phyloP scores from a whole-genome alignment of 148 eudicot genomes.

The Chenopodium formosanum region DNA sequence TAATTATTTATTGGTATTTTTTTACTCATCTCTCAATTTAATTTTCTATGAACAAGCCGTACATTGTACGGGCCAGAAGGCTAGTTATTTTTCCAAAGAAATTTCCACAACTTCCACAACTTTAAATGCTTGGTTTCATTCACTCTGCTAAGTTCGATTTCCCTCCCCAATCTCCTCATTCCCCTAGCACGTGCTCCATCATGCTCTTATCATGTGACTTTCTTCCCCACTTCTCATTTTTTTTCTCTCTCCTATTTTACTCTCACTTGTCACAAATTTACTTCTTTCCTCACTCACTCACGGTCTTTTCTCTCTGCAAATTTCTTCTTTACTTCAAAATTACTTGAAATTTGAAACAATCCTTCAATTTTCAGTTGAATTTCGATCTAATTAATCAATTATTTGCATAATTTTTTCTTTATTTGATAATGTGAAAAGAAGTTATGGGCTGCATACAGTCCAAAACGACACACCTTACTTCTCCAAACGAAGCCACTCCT shows the following conservation, averaged over 20 bases:
- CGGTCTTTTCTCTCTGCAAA: neutral
- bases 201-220: constrained; percentile 36
- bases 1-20: too few relatives aligned
- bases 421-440: constrained; percentile 30
- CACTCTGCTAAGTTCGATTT: neutral
- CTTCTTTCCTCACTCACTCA: neutral
- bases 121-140: constrained; percentile 1
- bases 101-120: neutral
- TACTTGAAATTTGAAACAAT: neutral
- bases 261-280: constrained; percentile 16
- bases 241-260: constrained; percentile 11
- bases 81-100: constrained; percentile 1
- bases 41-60: too few relatives aligned
- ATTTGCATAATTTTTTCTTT: neutral
- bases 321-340: constrained; percentile 1
- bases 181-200: constrained; percentile 35
- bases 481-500: constrained; percentile 39
- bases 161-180: neutral
- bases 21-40: too few relatives aligned
- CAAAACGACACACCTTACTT: constrained; percentile 49
- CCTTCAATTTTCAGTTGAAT: neutral
- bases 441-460: constrained; percentile 57
- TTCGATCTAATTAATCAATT: neutral
- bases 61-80: too few relatives aligned
- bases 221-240: constrained; percentile 12